phyloP scores from a whole-genome alignment of 306 rosid species.

The Casuarina equisetifolia region DNA sequence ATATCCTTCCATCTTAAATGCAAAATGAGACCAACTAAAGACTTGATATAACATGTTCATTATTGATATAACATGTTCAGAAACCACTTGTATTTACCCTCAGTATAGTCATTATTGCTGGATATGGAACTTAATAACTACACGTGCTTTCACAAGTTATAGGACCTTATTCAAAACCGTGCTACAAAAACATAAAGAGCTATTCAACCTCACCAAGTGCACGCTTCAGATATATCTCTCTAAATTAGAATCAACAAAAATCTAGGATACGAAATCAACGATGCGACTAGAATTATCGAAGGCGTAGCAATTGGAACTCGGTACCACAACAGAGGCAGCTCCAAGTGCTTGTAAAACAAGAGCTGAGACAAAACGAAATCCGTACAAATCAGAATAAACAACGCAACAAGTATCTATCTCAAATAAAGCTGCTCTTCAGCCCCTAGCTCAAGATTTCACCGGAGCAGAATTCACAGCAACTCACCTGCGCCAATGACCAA shows the following conservation, averaged over 20 bases:
- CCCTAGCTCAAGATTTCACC: neutral
- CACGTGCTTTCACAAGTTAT: too few species aligned
- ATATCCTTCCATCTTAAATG: neutral
- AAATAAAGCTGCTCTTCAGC: too few species aligned
- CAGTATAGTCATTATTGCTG: too few species aligned
- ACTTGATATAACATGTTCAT: too few species aligned
- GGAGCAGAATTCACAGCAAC: neutral
- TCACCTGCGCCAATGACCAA: slow-evolving; percentile 19
- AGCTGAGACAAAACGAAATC: slow-evolving; percentile 39
- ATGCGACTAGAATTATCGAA: slow-evolving; percentile 78
- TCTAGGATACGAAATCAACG: slow-evolving; percentile 87
- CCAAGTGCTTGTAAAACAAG: slow-evolving; percentile 43
- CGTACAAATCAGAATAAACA: neutral
- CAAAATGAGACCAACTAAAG: neutral
- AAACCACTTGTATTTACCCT: too few species aligned
- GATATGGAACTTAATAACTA: too few species aligned
- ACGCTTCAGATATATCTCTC: neutral
- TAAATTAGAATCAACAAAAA: slow-evolving; percentile 10
- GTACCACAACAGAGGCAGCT: slow-evolving; percentile 51
- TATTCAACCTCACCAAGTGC: slow-evolving; percentile 4
- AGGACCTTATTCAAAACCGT: too few species aligned
- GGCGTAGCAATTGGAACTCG: slow-evolving; percentile 76
- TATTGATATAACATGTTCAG: too few species aligned
- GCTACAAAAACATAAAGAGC: neutral
- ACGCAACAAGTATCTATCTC: neutral